Evolutionary conservation across 2,329 filamentous ascomycete species (phyloP), one percentile per base, ranked within the genome.

Genomic region (Teratosphaeria destructans): DNA sequence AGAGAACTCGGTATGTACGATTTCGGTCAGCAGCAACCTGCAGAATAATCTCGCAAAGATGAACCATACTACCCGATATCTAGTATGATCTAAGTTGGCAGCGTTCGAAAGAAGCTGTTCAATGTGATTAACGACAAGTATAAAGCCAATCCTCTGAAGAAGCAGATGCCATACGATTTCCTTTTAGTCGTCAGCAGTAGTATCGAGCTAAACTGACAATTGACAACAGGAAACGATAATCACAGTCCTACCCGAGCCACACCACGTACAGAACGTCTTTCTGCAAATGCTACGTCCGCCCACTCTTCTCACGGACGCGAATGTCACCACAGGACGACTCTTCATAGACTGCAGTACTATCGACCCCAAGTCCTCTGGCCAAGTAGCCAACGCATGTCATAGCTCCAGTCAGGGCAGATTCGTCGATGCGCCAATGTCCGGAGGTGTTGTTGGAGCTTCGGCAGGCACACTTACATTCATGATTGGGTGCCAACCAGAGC

Each of bases 291-390:
- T 95, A 53, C 79, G 83, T 54, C 77, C 81, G 2, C 77, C 80
- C 7, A 77, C 74, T 5, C 78, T 86, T 5, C 77, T 81, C 6
- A 74, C 73, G 35, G 69, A 79, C 23, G 71, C 76, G 1, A 72
- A 80, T 0, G 66, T 78, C 49, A 81, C 80, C 56, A 49, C 62
- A 16, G 78, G 86, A 60, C 86, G 91, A 47, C 77, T 96, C 60
- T 96, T 95, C 74, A 94, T 99, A 71, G 94, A 99, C 74, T 93
- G 89, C 74, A 97, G 93, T 3, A 99, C 94, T 16, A 97, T 99
- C 70, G 94, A 97, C 74, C 91, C 92, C 0, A 85, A 85, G 35
- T 90, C 91, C 2, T 96, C 92, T 1, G 84, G 84, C 47, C 82
- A 85, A 65, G 87, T 97, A 5, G 90, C 91, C 26, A 79, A 85